Evolutionary conservation across 495 filamentous ascomycete genomes (phyloP).

Genomic region (Penicillium flavigenum): DNA sequence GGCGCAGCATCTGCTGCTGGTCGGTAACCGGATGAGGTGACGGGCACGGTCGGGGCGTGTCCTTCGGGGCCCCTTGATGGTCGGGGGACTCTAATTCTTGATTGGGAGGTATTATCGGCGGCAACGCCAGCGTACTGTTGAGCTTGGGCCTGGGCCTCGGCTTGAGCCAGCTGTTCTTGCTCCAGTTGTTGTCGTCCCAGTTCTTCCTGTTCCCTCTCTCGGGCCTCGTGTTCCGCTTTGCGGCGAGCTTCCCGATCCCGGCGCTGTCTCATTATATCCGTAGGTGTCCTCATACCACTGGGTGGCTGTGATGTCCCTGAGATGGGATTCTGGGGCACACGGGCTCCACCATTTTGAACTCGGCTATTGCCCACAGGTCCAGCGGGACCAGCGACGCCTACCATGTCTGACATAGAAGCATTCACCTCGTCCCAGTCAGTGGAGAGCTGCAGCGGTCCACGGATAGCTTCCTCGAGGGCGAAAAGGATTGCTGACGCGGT

Average conservation of each 20-base stretch:
- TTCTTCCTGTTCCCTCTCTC: conserved; percentile 50
- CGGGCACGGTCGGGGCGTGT: conserved; percentile 22
- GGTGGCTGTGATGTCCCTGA: conserved; percentile 45
- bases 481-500: conserved; percentile 82
- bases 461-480: conserved; percentile 86
- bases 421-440: conserved; percentile 84
- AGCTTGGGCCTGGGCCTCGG: conserved; percentile 22
- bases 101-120: conserved; percentile 46
- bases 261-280: conserved; percentile 75
- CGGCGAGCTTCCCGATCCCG: conserved; percentile 64
- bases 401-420: conserved; percentile 89
- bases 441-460: conserved; percentile 79
- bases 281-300: conserved; percentile 55
- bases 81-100: conserved; percentile 33
- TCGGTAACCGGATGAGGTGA: conserved; percentile 14
- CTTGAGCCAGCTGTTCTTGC: conserved; percentile 43
- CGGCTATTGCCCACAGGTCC: conserved; percentile 44
- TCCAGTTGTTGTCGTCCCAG: conserved; percentile 55
- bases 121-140: conserved; percentile 58
- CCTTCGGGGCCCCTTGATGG: conserved; percentile 28
- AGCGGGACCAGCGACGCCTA: conserved; percentile 50
- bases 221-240: conserved; percentile 58
- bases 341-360: conserved; percentile 49
- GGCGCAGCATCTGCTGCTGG: conserved; percentile 10
- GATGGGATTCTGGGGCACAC: conserved; percentile 47